Base-by-base conservation (phyloP, 129 eudicot species). In the Erigeron canadensis region DNA sequence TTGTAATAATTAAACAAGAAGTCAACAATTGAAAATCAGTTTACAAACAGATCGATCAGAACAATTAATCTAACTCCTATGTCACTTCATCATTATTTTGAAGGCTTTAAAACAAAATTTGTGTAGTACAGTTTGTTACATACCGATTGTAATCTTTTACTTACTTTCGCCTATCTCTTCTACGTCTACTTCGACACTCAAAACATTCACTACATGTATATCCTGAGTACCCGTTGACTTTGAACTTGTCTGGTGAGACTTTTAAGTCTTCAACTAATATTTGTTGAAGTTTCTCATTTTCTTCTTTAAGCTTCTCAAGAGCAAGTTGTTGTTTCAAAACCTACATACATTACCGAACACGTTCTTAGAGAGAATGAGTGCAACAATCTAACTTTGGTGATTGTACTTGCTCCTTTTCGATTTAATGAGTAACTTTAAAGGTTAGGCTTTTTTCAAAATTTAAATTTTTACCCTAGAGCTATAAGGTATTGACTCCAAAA, bases 241-340 rank as follows among this genome's bases (percentile, higher is more conserved):
- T 85, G 42, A 92, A 84, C 55, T 85, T 89, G 70, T 77, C 76
- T 0, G 95, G 88, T 15, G 87, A 79, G 74, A 93, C 69, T 80
- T 89, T 89, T 39, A 92, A 82, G 70, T 92, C 96, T 75, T 89
- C 83, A 54, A 92, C 86, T 71, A 93, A 68, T 78, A 93, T 80
- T 48, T 75, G 75, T 28, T 77, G 86, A 38, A 93, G 88, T 81
- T 77, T 89, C 75, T 81, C 94, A 64, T 89, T 89, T 75, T 93
- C 98, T 83, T 85, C 83, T 78, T 86, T 82, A 45, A 93, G 86
- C 79, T 93, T 91, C 66, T 93, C 95, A 19, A 93, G 89, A 45
- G 86, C 82, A 70, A 83, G 74, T 75, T 93, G 98, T 79, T 93
- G 98, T 79, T 85, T 93, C 63, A 93, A 44, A 18, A 89, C 96